phyloP scores from a whole-genome alignment of 768 basidiomycete species.

The Termitomyces sp. region DNA sequence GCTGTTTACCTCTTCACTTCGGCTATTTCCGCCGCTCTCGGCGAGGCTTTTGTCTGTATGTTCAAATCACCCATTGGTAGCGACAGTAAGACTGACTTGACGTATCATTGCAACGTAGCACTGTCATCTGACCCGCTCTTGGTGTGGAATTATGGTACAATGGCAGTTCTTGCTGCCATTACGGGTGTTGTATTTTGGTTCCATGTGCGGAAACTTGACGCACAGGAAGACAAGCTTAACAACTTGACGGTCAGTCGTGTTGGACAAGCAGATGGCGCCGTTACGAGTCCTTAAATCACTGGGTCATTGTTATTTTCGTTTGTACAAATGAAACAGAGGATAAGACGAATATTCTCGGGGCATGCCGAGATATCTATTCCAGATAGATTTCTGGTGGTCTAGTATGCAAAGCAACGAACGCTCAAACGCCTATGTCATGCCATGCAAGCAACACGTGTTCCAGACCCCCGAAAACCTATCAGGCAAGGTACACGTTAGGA shows the following conservation, averaged over 20 bases:
- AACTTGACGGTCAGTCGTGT: constrained; percentile 37
- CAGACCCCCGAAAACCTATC: not conserved
- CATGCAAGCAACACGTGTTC: not conserved
- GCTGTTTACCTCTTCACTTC: constrained; percentile 54
- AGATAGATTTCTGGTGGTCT: not conserved
- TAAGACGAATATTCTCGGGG: not conserved
- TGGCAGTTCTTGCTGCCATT: constrained; percentile 48
- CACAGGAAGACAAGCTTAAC: constrained; percentile 59
- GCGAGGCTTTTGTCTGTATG: constrained; percentile 69
- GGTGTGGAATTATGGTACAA: constrained; percentile 67
- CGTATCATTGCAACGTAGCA: constrained; percentile 24
- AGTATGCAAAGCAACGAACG: not conserved
- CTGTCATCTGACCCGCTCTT: constrained; percentile 67
- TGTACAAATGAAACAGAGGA: not conserved
- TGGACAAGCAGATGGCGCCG: not conserved
- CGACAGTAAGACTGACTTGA: not conserved
- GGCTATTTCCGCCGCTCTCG: constrained; percentile 56
- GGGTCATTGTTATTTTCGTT: not conserved
- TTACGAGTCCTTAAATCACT: not conserved
- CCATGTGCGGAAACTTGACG: constrained; percentile 50
- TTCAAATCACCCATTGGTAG: constrained; percentile 5
- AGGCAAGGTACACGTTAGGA: not conserved
- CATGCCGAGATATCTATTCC: not conserved
- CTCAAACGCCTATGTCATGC: not conserved
- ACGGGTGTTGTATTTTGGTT: constrained; percentile 53